A percentile compares a stretch with the other conserved stretches of the same genome.
Conservation (phyloP, 768 basidiomycete genomes). For the Lenzites betulinus region DNA sequence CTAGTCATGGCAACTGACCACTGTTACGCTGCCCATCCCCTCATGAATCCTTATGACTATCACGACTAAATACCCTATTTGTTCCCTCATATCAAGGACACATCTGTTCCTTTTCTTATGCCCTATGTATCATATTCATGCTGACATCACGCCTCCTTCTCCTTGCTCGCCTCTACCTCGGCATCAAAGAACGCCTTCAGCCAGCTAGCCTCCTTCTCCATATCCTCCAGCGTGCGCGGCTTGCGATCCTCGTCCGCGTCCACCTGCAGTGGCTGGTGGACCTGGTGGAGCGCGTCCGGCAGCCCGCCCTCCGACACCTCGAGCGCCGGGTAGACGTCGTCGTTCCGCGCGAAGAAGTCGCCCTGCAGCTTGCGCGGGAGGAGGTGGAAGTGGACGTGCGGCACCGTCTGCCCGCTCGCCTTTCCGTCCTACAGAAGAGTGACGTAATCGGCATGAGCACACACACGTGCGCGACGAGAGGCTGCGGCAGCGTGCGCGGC, state of each 20-base stretch:
- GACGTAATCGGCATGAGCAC: too few species aligned
- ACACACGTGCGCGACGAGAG: too few species aligned
- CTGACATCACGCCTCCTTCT: neutral
- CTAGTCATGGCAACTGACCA: neutral
- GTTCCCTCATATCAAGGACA: neutral
- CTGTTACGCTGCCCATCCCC: too few species aligned
- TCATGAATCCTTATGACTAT: neutral
- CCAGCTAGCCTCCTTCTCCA: constrained; percentile 57
- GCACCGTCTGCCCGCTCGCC: constrained; percentile 82
- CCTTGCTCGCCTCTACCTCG: neutral
- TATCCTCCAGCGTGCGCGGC: constrained; percentile 50
- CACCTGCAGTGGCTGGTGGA: constrained; percentile 33
- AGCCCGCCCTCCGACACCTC: constrained; percentile 64
- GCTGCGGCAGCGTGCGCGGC: neutral
- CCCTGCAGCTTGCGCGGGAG: constrained; percentile 76
- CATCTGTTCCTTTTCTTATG: neutral
- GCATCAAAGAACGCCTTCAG: constrained; percentile 44
- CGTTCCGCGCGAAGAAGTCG: constrained; percentile 66
- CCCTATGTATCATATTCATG: constrained; percentile 5
- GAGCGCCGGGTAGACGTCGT: constrained; percentile 78
- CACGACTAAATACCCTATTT: constrained; percentile 1
- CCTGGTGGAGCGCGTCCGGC: constrained; percentile 37
- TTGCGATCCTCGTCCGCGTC: constrained; percentile 49
- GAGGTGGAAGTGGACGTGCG: constrained; percentile 96
- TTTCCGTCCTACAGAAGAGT: constrained; percentile 70